phyloP scores from a whole-genome alignment of 1,284 basidiomycete species.

The Microbotryomycetes sp. region DNA sequence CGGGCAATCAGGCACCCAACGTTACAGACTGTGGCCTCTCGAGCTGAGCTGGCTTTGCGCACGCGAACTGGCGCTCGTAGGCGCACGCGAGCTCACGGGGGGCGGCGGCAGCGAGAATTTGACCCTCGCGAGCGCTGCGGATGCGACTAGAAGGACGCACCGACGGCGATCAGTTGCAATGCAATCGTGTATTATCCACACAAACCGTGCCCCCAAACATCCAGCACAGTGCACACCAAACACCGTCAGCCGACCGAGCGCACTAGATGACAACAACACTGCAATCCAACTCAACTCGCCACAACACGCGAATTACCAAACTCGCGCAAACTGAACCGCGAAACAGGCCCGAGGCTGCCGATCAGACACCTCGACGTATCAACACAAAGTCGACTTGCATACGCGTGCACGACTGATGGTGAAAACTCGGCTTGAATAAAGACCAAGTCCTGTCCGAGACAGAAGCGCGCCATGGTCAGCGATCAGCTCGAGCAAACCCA shows the following conservation, averaged over 20 bases:
- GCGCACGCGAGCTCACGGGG: background rate
- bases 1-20: too few relatives aligned
- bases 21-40: too few relatives aligned
- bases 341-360: background rate
- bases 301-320: background rate
- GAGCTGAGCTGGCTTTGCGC: slow-evolving; percentile 3
- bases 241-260: too few relatives aligned
- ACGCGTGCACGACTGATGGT: slow-evolving; percentile 2
- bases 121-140: background rate
- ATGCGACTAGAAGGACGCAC: too few relatives aligned
- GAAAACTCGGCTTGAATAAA: slow-evolving; percentile 13
- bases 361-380: slow-evolving; percentile 4
- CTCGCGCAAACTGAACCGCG: background rate
- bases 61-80: background rate
- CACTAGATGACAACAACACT: background rate
- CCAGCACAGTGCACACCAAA: too few relatives aligned
- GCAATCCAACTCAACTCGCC: background rate
- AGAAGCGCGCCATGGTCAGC: too few relatives aligned
- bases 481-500: too few relatives aligned
- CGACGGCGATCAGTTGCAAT: background rate
- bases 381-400: background rate
- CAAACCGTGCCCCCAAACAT: too few relatives aligned
- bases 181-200: too few relatives aligned
- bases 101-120: too few relatives aligned
- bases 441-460: slow-evolving; percentile 5